Evolutionary conservation across 352 stramenopile genomes (phyloP).

Genomic region (Phytophthora constricta): DNA sequence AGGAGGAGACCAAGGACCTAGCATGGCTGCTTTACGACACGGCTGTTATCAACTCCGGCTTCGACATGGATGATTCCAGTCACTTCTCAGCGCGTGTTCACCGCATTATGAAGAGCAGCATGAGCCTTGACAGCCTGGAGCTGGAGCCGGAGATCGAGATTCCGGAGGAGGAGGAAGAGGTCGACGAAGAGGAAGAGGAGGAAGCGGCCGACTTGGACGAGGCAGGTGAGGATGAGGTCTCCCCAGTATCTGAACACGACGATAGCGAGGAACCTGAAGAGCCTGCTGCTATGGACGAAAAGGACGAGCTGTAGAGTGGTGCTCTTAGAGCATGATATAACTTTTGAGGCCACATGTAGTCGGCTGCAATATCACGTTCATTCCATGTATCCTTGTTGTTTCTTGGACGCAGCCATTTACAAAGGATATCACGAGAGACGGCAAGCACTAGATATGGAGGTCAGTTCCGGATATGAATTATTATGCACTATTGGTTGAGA

Average conservation of each 20-base stretch:
- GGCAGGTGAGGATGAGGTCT: constrained; percentile 57
- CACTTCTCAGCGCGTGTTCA: constrained; percentile 95
- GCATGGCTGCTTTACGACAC: constrained; percentile 98
- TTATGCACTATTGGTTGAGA: constrained; percentile 88
- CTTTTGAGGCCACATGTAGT: constrained; percentile 18
- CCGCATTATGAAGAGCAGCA: constrained; percentile 92
- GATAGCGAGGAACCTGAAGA: constrained; percentile 91
- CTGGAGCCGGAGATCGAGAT: constrained; percentile 97
- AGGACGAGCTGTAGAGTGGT: constrained; percentile 73
- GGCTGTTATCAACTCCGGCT: constrained; percentile 97
- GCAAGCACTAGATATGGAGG: not conserved
- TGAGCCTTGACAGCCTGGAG: constrained; percentile 92
- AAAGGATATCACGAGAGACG: not conserved
- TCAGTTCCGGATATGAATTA: constrained; percentile 20
- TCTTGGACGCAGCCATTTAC: not conserved
- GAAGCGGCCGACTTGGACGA: constrained; percentile 43
- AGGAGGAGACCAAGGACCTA: constrained; percentile 92
- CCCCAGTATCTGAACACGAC: constrained; percentile 42
- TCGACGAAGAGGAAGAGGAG: constrained; percentile 47
- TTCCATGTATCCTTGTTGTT: constrained; percentile 16
- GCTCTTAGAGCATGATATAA: constrained; percentile 6
- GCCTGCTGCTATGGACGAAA: constrained; percentile 43
- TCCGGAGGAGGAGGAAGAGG: constrained; percentile 65
- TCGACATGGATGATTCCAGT: constrained; percentile 94
- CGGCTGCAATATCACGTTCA: constrained; percentile 24